Percentiles rank a stretch among this genome's conserved stretches.
phyloP scores from a whole-genome alignment of 2,329 filamentous ascomycete species.

The Penicillium sp. region DNA sequence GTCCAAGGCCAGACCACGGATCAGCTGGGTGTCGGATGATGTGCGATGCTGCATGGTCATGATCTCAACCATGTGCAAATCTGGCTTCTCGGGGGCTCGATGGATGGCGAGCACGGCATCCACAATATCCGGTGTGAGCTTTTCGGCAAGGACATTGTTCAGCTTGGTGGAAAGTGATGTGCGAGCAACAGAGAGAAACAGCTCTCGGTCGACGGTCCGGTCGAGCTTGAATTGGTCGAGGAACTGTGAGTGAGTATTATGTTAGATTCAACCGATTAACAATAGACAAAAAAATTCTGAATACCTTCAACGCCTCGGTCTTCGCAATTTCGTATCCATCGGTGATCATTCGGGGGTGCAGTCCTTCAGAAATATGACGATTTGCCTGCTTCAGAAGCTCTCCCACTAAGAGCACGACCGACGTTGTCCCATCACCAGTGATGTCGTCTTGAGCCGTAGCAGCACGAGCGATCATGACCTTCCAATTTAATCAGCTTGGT shows the following conservation, averaged over 20 bases:
- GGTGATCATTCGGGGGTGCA: slow-evolving; percentile 94
- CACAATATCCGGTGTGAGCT: slow-evolving; percentile 91
- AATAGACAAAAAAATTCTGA: too few species aligned
- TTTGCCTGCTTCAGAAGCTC: slow-evolving; percentile 98
- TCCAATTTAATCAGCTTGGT: slow-evolving; percentile 23
- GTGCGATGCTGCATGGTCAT: slow-evolving; percentile 99
- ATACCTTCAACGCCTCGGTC: slow-evolving; percentile 80
- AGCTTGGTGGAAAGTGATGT: slow-evolving; percentile 96
- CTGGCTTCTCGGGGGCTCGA: slow-evolving; percentile 82
- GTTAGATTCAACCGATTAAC: slow-evolving; percentile 12
- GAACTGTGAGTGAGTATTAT: slow-evolving; percentile 61
- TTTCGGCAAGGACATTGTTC: slow-evolving; percentile 81
- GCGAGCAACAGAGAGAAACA: slow-evolving; percentile 86
- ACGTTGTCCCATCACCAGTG: slow-evolving; percentile 95
- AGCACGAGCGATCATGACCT: slow-evolving; percentile 70
- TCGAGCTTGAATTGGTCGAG: slow-evolving; percentile 89
- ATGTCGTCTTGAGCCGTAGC: slow-evolving; percentile 98
- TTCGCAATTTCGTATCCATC: slow-evolving; percentile 98
- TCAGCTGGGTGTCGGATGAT: slow-evolving; percentile 92
- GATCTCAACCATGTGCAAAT: slow-evolving; percentile 98
- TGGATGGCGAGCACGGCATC: slow-evolving; percentile 96
- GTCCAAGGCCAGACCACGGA: slow-evolving; percentile 86
- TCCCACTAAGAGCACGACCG: slow-evolving; percentile 89
- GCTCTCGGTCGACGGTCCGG: slow-evolving; percentile 85
- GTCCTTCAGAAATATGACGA: slow-evolving; percentile 91